Base-by-base conservation (phyloP, 352 stramenopile species). In the Globisporangium cederbergense region DNA sequence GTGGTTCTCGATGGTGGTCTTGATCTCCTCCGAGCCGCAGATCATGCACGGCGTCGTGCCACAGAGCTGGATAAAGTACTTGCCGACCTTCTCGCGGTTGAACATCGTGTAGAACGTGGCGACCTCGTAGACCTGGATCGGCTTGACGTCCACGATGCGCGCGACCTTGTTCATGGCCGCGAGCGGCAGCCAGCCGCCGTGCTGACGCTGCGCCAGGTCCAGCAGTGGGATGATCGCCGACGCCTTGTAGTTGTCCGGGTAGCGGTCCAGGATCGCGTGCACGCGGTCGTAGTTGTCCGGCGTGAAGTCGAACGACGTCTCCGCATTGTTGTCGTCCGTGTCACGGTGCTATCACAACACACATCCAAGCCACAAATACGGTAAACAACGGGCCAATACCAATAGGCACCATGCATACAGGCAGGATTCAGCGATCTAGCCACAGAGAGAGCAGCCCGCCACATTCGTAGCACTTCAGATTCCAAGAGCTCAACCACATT, bases 21-120 rank as follows among this genome's bases (percentile, higher is more conserved):
- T 99, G 79, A 99, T 99, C 79, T 99, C 97, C 79, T 99, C 94
- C 51, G 92, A 97, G 55, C 98, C 98, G 74, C 96, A 99, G 72
- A 99, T 98, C 97, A 99, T 99, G 86, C 98, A 99, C 22, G 98
- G 98, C 57, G 98, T 99, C 14, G 98, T 99, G 65, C 97, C 97
- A 70, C 98, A 99, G 13, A 99, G 85, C 78, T 98, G 92, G 67
- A 98, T 97, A 66, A 97, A 97, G 78, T 96, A 97, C 81, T 97
- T 98, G 78, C 91, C 92, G 52, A 97, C 89, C 73, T 98, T 98
- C 66, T 97, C 95, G 51, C 80, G 71, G 79, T 95, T 99, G 83
- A 99, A 99, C 97, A 99, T 99, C 70, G 98, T 99, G 88, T 99
- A 99, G 76, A 99, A 99, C 40, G 96, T 99, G 20, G 97, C 97